Percentiles rank a stretch among this genome's conserved stretches.
Conservation (phyloP, 2,329 filamentous ascomycete species). For the Exserohilum turcica region DNA sequence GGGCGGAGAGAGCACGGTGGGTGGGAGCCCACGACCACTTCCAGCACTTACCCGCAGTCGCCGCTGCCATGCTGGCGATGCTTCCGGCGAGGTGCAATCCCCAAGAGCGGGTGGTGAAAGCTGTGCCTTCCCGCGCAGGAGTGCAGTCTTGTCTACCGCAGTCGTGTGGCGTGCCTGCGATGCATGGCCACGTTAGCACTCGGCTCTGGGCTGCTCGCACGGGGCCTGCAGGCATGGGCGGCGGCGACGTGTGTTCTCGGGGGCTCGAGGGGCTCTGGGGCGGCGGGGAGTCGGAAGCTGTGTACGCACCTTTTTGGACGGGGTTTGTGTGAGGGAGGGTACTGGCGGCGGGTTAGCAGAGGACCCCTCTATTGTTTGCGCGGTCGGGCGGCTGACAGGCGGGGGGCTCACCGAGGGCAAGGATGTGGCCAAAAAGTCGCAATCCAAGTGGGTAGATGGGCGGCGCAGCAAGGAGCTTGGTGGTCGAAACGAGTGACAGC, state of each 20-base stretch:
- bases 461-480: conserved; percentile 10
- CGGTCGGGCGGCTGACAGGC: conserved; percentile 33
- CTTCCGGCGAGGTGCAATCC: conserved; percentile 28
- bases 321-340: conserved; percentile 34
- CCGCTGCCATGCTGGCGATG: conserved; percentile 47
- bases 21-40: conserved; percentile 25
- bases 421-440: conserved; percentile 7
- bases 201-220: conserved; percentile 1
- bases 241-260: not conserved
- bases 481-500: conserved; percentile 18
- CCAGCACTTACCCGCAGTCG: conserved; percentile 49
- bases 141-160: conserved; percentile 10
- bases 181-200: conserved; percentile 25
- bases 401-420: conserved; percentile 19
- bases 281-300: conserved; percentile 19
- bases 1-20: conserved; percentile 28
- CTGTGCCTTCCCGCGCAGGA: conserved; percentile 16
- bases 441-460: conserved; percentile 14
- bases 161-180: conserved; percentile 18
- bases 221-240: not conserved
- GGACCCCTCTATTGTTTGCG: conserved; percentile 35
- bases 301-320: conserved; percentile 40
- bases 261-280: conserved; percentile 1
- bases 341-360: conserved; percentile 43
- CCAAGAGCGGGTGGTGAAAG: conserved; percentile 15